Percentiles rank a stretch among this genome's conserved stretches.
phyloP scores from a whole-genome alignment of 345 rosid genomes.

The Eucalyptus dawsonii region DNA sequence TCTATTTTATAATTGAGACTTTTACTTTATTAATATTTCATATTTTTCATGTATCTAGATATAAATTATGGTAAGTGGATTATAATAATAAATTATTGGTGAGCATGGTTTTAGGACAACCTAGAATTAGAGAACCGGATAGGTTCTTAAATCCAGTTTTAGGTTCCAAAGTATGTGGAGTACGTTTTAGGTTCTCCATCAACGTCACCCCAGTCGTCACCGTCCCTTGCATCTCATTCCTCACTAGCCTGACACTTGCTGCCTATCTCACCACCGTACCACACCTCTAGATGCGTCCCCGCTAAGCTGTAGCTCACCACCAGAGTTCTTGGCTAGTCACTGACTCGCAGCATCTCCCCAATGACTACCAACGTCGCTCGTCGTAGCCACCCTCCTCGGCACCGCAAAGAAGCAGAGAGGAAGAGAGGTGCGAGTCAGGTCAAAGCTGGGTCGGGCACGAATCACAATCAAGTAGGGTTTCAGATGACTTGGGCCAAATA shows the following conservation, averaged over 20 bases:
- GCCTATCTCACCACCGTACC: rapidly evolving
- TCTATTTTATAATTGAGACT: too few relatives aligned
- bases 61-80: too few relatives aligned
- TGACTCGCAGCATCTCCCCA: too few relatives aligned
- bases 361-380: rapidly evolving
- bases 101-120: too few relatives aligned
- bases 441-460: rapidly evolving
- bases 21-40: too few relatives aligned
- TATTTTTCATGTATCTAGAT: too few relatives aligned
- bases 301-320: rapidly evolving
- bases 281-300: too few relatives aligned
- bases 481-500: rapidly evolving
- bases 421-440: rapidly evolving
- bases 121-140: too few relatives aligned
- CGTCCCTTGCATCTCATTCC: rapidly evolving
- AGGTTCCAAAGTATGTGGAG: too few relatives aligned
- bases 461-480: too few relatives aligned
- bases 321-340: rapidly evolving
- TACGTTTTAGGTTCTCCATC: too few relatives aligned
- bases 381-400: rapidly evolving
- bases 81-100: too few relatives aligned
- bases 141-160: rapidly evolving
- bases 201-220: rapidly evolving
- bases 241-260: rapidly evolving
- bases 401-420: rapidly evolving